Base-by-base conservation (phyloP, 768 basidiomycete species). In the Lactarius psammicola region DNA sequence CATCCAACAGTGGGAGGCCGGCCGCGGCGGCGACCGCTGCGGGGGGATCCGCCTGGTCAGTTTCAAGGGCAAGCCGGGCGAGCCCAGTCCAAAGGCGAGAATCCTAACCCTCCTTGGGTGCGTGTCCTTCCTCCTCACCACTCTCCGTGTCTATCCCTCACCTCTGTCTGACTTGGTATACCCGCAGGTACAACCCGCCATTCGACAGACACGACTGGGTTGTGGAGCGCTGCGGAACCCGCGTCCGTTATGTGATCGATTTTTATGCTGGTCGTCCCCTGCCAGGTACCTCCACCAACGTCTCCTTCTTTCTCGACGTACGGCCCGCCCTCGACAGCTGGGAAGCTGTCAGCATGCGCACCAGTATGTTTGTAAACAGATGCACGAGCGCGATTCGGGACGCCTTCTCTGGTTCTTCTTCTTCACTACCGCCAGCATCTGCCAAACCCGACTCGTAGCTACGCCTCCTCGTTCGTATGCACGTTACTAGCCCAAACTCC, bases 121-220 rank as follows among this genome's bases (percentile, higher is more conserved):
- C 66, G 87, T 78, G 33, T 10, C 62, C 57, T 23, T 58, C 30
- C 26, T 28, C 23, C 20, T 0, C 4, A 18, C 17, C 49, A 7
- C 34, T 33, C 15, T 28, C 54, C 64, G 60, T 62, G 42, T 51
- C 56, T 1, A 4, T 4, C 33, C 7, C 33, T 10, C 46, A 26
- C 13, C 13, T n/a, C 18, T 64, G 62, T 31, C 70, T 60, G 63
- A 64, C 30, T 70, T 49, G 62, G 49, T 23, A 59, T 17, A 34
- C 51, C 54, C 62, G 17, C 71, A 99, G 96, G 13, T 99, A 97
- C 76, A 83, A 92, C 31, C 82, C 92, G 28, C 97, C 97, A 0
- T 99, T 99, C 76, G 97, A 99, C 74, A 88, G 97, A 9, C 97
- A 99, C 70, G 96, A 98, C 75, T 99, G 97, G 97, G 76, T 93